These are phyloP conservation scores for Phialophora tarda DNA, from an alignment of 2,329 filamentous ascomycete genomes.

Conservation along the genomic window DNA sequence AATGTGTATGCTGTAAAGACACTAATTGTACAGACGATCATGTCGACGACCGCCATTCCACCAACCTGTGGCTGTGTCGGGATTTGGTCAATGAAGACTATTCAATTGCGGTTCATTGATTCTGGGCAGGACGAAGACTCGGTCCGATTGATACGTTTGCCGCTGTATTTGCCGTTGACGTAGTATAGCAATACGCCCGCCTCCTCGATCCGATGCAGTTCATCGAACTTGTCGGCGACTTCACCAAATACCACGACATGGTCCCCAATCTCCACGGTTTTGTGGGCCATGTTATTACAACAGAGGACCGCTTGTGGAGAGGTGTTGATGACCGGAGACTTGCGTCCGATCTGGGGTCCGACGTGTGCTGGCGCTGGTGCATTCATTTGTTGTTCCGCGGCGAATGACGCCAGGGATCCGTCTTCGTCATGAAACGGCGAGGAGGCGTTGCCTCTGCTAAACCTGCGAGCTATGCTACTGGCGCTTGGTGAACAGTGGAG, in stretches of 20 bases:
- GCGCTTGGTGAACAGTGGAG: conserved; percentile 44
- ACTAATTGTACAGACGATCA: neutral
- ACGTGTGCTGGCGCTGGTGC: neutral
- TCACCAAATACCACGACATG: conserved; percentile 53
- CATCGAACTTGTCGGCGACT: conserved; percentile 38
- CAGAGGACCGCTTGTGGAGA: conserved; percentile 35
- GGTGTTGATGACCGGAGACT: neutral
- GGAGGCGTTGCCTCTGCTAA: conserved; percentile 29
- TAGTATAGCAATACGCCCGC: conserved; percentile 14
- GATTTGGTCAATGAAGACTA: neutral
- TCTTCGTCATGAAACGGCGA: conserved; percentile 31
- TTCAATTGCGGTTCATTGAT: neutral
- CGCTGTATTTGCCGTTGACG: conserved; percentile 16
- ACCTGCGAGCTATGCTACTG: conserved; percentile 39
- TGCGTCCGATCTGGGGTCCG: neutral
- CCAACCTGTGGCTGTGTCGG: neutral
- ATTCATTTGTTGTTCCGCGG: conserved; percentile 4
- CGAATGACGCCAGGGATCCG: conserved; percentile 27
- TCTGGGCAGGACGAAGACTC: neutral
- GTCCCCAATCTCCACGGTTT: conserved; percentile 51
- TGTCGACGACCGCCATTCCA: neutral
- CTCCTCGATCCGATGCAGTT: neutral
- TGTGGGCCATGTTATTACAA: conserved; percentile 42
- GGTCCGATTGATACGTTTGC: neutral
- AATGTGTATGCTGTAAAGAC: neutral